Evolutionary conservation across 345 rosid species (phyloP).

Genomic region (Nephelium lappaceum): DNA sequence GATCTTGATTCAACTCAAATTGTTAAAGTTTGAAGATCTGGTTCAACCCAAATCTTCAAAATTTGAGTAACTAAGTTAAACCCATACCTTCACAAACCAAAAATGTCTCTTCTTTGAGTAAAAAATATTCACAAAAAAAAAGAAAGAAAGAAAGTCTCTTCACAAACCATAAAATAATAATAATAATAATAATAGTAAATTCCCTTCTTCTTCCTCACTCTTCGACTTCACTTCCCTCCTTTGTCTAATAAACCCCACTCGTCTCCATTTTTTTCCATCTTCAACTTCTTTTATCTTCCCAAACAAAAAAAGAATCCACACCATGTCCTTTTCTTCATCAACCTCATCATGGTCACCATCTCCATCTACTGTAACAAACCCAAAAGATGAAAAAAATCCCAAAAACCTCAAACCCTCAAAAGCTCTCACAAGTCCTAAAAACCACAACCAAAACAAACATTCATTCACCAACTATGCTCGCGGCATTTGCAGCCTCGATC

Average conservation of each 20-base stretch:
- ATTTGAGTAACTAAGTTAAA: too few species aligned
- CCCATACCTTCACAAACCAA: too few species aligned
- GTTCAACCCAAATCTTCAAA: too few species aligned
- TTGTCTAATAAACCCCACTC: background rate
- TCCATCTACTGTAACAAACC: slow-evolving; percentile 23
- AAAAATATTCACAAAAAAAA: too few species aligned
- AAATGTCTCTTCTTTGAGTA: too few species aligned
- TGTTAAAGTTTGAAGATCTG: too few species aligned
- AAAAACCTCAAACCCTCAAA: slow-evolving; percentile 21
- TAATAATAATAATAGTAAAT: too few species aligned
- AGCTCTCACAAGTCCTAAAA: slow-evolving; percentile 49
- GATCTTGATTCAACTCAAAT: too few species aligned
- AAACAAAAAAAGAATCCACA: slow-evolving; percentile 25
- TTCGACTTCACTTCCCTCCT: too few species aligned
- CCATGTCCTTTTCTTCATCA: slow-evolving; percentile 41
- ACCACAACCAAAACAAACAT: slow-evolving; percentile 82
- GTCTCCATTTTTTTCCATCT: slow-evolving; percentile 21
- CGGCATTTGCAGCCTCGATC: slow-evolving; percentile 86
- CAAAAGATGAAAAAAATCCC: slow-evolving; percentile 18
- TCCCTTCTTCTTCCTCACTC: too few species aligned
- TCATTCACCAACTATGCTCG: slow-evolving; percentile 63
- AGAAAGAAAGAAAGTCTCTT: too few species aligned
- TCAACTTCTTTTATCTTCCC: slow-evolving; percentile 22
- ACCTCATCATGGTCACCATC: slow-evolving; percentile 38
- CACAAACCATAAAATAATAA: too few species aligned